Evolutionary conservation across 2,329 filamentous ascomycete genomes (phyloP), one percentile per base, ranked within the genome.

Genomic region (Teratosphaeria gauchensis): DNA sequence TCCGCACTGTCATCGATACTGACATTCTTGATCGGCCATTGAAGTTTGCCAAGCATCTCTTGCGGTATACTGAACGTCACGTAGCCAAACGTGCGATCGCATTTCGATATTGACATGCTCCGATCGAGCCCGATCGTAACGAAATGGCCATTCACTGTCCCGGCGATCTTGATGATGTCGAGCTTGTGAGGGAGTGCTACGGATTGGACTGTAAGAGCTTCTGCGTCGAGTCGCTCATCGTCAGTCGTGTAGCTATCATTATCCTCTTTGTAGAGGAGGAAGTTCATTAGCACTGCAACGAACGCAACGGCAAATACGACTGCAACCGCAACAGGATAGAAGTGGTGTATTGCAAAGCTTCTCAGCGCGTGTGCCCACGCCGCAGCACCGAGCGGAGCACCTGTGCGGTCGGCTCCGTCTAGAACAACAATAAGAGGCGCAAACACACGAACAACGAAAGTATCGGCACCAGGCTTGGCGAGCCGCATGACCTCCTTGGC

Each of bases 401-500:
- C 82, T 60, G 80, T 84, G 19, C 89, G 82, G 67, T 89, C 81
- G 2, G 88, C 84, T 9, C 83, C 84, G 61, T 85, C 84, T 9
- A 87, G 73, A 3, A 92, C 86, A 61, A 92, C 86, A 2, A 90
- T 80, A 3, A 90, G 74, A 1, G 89, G 89, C 48, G 91, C 85
- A 67, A 88, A 89, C 1, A 92, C 86, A 52, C 82, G 81, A 24
- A 89, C 88, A 19, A 89, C 77, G 69, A 90, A 89, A 70, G 84
- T 88, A 67, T 88, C 81, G 1, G 84, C 82, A 57, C 80, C 77
- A 6, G 88, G 88, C 63, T 89, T 90, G 65, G 91, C 81, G 33
- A 88, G 82, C n/a, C 83, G 80, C 69, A 92, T 89, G 16, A 92
- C 81, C 67, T 92, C 89, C 42, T 82, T 82, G 2, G 88, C 88